A percentile compares a stretch with the other conserved stretches of the same genome.
Conservation (phyloP, 176 grass and related monocot species). For the Hordeum marinum region DNA sequence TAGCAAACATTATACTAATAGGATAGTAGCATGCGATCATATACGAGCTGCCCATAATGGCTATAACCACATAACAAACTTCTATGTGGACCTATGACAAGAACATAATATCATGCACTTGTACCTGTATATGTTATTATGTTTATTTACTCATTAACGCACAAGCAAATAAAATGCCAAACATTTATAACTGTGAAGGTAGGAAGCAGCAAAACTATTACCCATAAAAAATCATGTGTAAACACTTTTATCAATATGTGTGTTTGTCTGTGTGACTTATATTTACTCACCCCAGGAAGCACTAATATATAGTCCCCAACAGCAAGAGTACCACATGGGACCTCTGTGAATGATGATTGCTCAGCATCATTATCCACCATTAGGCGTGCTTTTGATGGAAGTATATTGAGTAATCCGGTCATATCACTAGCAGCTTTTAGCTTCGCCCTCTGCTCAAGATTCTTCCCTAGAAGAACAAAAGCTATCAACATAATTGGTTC, state of each 20-base stretch:
- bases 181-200: background rate
- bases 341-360: constrained; percentile 78
- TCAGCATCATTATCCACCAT: constrained; percentile 58
- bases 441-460: constrained; percentile 93
- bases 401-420: constrained; percentile 90
- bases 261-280: background rate
- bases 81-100: background rate
- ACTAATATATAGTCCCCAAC: constrained; percentile 75
- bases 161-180: constrained; percentile 10
- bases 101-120: background rate
- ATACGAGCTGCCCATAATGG: background rate
- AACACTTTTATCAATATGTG: background rate
- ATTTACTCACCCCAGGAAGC: constrained; percentile 78
- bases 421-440: constrained; percentile 97
- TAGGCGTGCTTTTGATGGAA: constrained; percentile 86
- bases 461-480: constrained; percentile 95
- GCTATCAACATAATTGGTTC: constrained; percentile 98
- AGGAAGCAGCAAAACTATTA: constrained; percentile 10
- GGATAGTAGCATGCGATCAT: background rate
- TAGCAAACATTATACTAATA: constrained; percentile 24
- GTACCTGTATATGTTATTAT: background rate
- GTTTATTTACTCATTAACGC: background rate
- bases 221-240: background rate
- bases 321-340: constrained; percentile 78
- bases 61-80: constrained; percentile 13